Evolutionary conservation across 1,139 yeast species (phyloP), one percentile per base, ranked within the genome.

Genomic region (Zygoascus hellenicus): DNA sequence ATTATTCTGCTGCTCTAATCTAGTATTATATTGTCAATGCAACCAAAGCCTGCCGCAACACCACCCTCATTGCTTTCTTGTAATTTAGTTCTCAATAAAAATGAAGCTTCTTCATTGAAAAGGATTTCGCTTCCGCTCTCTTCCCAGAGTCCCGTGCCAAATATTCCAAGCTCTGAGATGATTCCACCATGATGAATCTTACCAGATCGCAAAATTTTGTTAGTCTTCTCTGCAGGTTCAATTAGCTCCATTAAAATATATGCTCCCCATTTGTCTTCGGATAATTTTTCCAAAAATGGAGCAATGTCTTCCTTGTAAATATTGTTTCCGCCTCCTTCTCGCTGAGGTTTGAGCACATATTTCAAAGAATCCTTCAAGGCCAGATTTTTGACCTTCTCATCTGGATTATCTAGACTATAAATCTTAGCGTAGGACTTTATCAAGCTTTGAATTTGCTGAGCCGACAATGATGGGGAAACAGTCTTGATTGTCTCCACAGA

Each of bases 21-120:
- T 17, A 74, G 58, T 34, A 69, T 67, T 32, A 78, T 71, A 58
- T 90, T 85, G 66, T 92, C 98, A 46, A 92, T 88, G 66, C 97
- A 89, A 9, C 97, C 98, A 67, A 86, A 92, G 0, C 98, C 98
- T 11, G 98, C 97, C 29, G 97, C 97, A 31, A 92, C 97, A 34
- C 98, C 98, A 43, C 98, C 98, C 70, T 92, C 98, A 65, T 92
- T 81, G 48, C 95, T 84, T 2, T 83, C 72, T 55, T 87, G 83
- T 50, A 89, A 78, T 65, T 92, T 92, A 2, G 97, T 87, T 66
- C 98, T 79, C 57, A 92, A 70, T 54, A 92, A 73, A 79, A 87
- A 87, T 5, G 97, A 97, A 1, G 89, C 79, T 55, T 77, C 77
- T 38, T 78, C 78, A 63, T 92, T 92, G 42, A 70, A 63, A 42